These are phyloP conservation scores for Amaranthus hypochondriacus DNA, from an alignment of 148 eudicot species.

Conservation along the genomic window DNA sequence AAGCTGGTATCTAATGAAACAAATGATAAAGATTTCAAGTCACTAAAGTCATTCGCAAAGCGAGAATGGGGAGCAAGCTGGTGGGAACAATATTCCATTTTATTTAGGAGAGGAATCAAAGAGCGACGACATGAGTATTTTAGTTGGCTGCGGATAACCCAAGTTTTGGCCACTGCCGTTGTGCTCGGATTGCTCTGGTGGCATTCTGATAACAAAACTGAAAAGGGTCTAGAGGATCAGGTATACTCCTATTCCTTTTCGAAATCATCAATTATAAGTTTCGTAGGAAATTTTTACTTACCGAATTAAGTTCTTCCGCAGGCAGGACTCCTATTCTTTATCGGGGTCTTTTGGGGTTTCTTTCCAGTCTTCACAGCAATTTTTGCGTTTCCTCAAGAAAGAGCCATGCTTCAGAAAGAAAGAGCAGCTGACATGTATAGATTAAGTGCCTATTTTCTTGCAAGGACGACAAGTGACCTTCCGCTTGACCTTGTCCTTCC, in stretches of 20 bases:
- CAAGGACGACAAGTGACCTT: constrained; percentile 82
- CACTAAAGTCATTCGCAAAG: constrained; percentile 33
- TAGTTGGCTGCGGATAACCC: constrained; percentile 92
- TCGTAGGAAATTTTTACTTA: background rate
- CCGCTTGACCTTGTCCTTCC: constrained; percentile 83
- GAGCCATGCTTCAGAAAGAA: constrained; percentile 89
- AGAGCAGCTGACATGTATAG: constrained; percentile 93
- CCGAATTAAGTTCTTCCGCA: constrained; percentile 24
- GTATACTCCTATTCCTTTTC: constrained; percentile 28
- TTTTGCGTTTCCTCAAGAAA: constrained; percentile 91
- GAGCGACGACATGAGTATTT: constrained; percentile 89
- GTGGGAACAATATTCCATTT: constrained; percentile 76
- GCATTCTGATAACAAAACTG: constrained; percentile 60
- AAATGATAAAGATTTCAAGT: constrained; percentile 56
- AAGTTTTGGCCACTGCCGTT: constrained; percentile 77
- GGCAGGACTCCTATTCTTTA: constrained; percentile 90
- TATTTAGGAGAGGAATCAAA: constrained; percentile 79
- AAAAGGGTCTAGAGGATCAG: constrained; percentile 75
- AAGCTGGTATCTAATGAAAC: constrained; percentile 51
- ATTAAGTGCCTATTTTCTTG: constrained; percentile 86
- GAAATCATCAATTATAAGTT: background rate
- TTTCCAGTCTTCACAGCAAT: constrained; percentile 94
- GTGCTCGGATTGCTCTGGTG: constrained; percentile 94
- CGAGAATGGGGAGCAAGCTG: constrained; percentile 98
- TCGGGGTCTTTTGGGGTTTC: constrained; percentile 92